Evolutionary conservation across 495 filamentous ascomycete genomes (phyloP), one percentile per base, ranked within the genome.

Genomic region (Emericellopsis terricola): DNA sequence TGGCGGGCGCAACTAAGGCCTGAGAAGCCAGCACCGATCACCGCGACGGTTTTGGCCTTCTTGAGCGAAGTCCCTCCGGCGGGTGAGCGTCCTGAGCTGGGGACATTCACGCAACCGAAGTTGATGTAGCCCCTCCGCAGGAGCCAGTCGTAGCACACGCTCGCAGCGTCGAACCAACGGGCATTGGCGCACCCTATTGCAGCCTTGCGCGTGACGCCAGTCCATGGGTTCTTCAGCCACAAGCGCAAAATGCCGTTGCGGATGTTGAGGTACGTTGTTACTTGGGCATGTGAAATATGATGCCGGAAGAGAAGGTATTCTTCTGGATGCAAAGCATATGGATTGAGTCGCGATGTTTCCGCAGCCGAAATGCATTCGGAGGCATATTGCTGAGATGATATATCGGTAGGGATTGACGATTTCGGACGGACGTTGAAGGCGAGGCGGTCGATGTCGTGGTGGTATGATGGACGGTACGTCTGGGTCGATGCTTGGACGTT

Each of bases 261-360:
- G 38, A 99, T 94, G 53, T 94, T 94, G 19, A 99, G 56, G 51
- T 96, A 99, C n/a, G 79, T 77, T 8, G 89, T 92, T 36, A 96
- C 83, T 47, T 99, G 87, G 20, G 76, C 62, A 43, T 81, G 76
- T 48, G 76, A 91, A 38, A 99, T 71, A 51, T 89, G 73, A 24
- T 80, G 62, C 37, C 78, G 69, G 15, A 99, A 56, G 32, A 84
- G 68, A 39, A 67, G 51, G 50, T 94, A 85, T 49, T 99, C 89
- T 36, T 78, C 73, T n/a, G 62, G 64, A 54, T 94, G 85, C 11
- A 99, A 58, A 11, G 78, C 71, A 54, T 85, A 93, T 4, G 91
- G 89, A 41, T 87, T 83, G 3, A 99, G 64, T 32, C 89, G 69
- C 31, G 84, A 94, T 15, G 81, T 76, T 51, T 91, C 79, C 27